phyloP scores from a whole-genome alignment of 192 early-diverging fungal genomes.

The Coemansia sp. region DNA sequence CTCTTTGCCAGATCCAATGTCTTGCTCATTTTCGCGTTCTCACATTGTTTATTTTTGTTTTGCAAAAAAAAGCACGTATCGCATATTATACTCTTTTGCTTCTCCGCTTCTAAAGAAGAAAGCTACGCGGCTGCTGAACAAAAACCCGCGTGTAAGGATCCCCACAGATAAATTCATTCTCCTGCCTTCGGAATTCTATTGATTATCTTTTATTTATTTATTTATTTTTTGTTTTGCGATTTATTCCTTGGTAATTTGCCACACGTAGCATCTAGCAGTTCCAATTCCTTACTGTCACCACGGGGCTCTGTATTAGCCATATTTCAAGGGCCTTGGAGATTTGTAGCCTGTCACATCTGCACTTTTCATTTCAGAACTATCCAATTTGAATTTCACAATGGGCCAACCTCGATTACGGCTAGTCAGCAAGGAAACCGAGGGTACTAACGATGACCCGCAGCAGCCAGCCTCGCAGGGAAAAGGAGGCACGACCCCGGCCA shows the following conservation, averaged over 20 bases:
- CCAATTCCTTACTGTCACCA: not conserved
- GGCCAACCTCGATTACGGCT: constrained; percentile 51
- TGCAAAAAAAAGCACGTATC: not conserved
- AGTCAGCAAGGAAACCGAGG: constrained; percentile 28
- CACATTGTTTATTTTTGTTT: not conserved
- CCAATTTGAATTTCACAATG: constrained; percentile 18
- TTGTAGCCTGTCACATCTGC: not conserved
- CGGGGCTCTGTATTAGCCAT: not conserved
- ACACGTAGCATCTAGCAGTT: not conserved
- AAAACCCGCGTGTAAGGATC: not conserved
- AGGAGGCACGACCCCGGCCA: not conserved
- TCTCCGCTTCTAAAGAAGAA: not conserved
- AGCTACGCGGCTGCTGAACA: not conserved
- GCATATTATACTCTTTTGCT: not conserved
- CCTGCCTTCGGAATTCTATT: not conserved
- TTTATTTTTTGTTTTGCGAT: not conserved
- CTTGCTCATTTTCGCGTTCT: not conserved
- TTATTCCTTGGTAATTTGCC: not conserved
- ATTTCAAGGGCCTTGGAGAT: not conserved
- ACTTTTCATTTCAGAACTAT: not conserved
- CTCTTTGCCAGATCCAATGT: not conserved
- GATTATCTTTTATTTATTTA: constrained; percentile 5
- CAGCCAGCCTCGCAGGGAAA: constrained; percentile 6
- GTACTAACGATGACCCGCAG: constrained; percentile 24
- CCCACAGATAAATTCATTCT: not conserved